Evolutionary conservation across 2,329 filamentous ascomycete genomes (phyloP), one percentile per base, ranked within the genome.

Genomic region (Xylaria sp.): DNA sequence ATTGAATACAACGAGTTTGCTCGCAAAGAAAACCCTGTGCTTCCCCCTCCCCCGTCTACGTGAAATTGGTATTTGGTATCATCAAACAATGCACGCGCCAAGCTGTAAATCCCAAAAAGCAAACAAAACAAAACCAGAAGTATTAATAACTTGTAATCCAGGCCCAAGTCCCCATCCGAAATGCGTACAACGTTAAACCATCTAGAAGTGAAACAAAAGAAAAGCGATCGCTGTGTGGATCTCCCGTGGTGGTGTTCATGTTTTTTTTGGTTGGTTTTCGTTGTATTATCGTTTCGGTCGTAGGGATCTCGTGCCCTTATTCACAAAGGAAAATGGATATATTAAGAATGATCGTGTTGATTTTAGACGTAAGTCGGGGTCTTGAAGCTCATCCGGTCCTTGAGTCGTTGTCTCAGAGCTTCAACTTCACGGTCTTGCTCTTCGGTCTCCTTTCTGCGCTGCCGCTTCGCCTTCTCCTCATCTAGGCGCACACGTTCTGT

Each of bases 391-490:
- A 77, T 74, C 18, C 77, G 73, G 67, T 79, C 75, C 59, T 64
- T 71, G 1, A 79, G 70, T 42, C 77, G 73, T 52, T 71, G 70
- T 10, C 66, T 70, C 69, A 76, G 73, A 1, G 73, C 76, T 60
- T 77, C 76, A 16, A 74, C 72, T 50, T 73, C 70, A 55, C 67
- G 66, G 23, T 69, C 66, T 18, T 65, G 65, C 30, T 63, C 63
- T 13, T 58, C 59, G 3, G 37, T 71, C 47, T 72, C 71, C 52
- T 57, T 55, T 57, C 71, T 68, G 2, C 71, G 73, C 1, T 67
- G 69, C 64, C 55, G 52, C 47, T 57, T 59, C 30, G 62, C 67
- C 67, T 60, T 69, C 69, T 65, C 60, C 57, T 66, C 65, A 0
- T 58, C 50, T 18, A 53, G 18, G 37, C 54, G 58, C 46, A 54